A percentile compares a stretch with the other conserved stretches of the same genome.
These are phyloP conservation scores for Vanrija humicola DNA, from an alignment of 1,284 basidiomycete species.

Conservation along the genomic window DNA sequence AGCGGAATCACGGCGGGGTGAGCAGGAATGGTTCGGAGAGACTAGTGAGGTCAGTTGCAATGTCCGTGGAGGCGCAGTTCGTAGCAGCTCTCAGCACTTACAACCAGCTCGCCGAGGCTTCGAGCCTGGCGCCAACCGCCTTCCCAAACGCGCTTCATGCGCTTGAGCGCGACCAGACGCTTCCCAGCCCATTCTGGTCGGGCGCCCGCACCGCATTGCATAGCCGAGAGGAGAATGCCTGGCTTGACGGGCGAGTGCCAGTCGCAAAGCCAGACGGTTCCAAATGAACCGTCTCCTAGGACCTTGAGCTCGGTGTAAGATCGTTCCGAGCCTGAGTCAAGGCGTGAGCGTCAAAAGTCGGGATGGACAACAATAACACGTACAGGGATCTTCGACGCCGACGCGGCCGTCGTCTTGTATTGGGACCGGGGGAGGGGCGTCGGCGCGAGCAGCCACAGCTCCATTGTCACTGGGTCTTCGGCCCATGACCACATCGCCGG, in stretches of 20 bases:
- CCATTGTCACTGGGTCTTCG: not conserved
- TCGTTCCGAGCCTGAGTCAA: slow-evolving; percentile 38
- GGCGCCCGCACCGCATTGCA: slow-evolving; percentile 75
- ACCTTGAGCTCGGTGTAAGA: slow-evolving; percentile 66
- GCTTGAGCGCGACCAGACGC: slow-evolving; percentile 92
- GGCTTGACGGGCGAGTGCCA: slow-evolving; percentile 94
- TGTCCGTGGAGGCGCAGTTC: not conserved
- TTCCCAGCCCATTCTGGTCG: slow-evolving; percentile 92
- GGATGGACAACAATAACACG: slow-evolving; percentile 10
- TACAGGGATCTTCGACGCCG: slow-evolving; percentile 42
- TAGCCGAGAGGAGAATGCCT: slow-evolving; percentile 78
- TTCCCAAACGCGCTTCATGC: slow-evolving; percentile 97
- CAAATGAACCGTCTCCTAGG: slow-evolving; percentile 93
- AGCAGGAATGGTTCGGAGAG: slow-evolving; percentile 84
- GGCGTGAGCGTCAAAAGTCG: too few species aligned
- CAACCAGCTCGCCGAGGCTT: slow-evolving; percentile 93
- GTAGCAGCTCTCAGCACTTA: slow-evolving; percentile 44
- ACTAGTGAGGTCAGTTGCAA: slow-evolving; percentile 55
- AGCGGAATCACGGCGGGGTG: slow-evolving; percentile 98
- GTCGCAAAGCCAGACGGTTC: slow-evolving; percentile 97
- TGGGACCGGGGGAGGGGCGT: not conserved
- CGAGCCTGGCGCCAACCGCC: slow-evolving; percentile 96
- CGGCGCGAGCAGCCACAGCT: not conserved
- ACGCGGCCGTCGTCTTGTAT: slow-evolving; percentile 34
- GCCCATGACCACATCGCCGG: not conserved